Percentiles rank a stretch among this genome's conserved stretches.
phyloP scores from a whole-genome alignment of 495 filamentous ascomycete species.

The Penicillium paxilli region DNA sequence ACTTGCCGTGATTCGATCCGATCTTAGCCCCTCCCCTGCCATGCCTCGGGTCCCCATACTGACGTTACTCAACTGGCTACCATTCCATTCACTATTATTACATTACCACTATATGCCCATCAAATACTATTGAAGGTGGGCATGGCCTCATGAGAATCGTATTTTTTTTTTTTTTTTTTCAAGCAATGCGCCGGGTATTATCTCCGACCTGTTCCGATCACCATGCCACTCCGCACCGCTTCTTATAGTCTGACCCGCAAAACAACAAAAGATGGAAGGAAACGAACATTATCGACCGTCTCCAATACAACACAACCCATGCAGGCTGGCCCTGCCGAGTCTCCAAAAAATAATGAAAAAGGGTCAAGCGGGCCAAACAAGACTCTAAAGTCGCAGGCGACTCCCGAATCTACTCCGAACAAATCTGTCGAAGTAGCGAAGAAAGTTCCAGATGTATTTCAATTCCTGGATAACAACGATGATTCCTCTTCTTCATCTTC shows the following conservation, averaged over 20 bases:
- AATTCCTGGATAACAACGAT: conserved; percentile 38
- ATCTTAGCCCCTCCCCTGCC: conserved; percentile 22
- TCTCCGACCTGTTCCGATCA: conserved; percentile 16
- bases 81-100: conserved; percentile 8
- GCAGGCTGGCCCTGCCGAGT: conserved; percentile 25
- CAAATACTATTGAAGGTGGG: conserved; percentile 7
- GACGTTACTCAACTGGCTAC: conserved; percentile 10
- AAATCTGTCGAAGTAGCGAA: conserved; percentile 21
- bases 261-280: conserved; percentile 33
- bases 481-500: conserved; percentile 24
- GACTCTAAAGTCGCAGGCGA: conserved; percentile 14
- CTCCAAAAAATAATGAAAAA: conserved; percentile 15
- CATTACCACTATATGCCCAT: conserved; percentile 22
- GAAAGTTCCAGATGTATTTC: conserved; percentile 41
- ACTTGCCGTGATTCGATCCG: conserved; percentile 17
- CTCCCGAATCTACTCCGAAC: conserved; percentile 1
- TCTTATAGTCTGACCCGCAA: conserved; percentile 28
- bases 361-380: conserved; percentile 15
- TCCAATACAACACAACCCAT: conserved; percentile 22
- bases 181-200: conserved; percentile 14
- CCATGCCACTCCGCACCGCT: conserved; percentile 34
- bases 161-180: conserved; percentile 8
- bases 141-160: conserved; percentile 18
- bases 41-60: conserved; percentile 20
- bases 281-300: conserved; percentile 29